These are phyloP conservation scores for Collybiopsis luxurians DNA, from an alignment of 768 basidiomycete species.

Conservation along the genomic window DNA sequence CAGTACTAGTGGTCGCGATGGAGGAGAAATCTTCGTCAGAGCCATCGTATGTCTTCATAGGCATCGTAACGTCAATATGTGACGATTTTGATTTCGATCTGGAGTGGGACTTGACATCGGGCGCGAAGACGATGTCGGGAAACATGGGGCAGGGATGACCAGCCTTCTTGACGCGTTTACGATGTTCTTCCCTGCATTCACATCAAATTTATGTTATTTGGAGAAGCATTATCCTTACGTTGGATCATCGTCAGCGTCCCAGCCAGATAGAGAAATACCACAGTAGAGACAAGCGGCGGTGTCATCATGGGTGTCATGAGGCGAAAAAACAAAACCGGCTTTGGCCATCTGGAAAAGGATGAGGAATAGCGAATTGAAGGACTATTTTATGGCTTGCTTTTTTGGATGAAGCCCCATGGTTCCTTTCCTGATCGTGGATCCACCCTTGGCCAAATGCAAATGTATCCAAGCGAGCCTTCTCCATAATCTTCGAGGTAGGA, in stretches of 20 bases:
- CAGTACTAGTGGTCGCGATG: conserved; percentile 9
- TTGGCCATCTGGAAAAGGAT: conserved; percentile 66
- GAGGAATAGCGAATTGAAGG: background rate
- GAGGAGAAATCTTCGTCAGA: conserved; percentile 25
- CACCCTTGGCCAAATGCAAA: conserved; percentile 56
- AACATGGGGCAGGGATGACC: conserved; percentile 42
- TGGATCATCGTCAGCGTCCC: conserved; percentile 88
- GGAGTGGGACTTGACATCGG: conserved; percentile 18
- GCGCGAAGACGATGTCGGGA: conserved; percentile 16
- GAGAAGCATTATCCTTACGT: conserved; percentile 49
- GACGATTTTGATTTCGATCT: conserved; percentile 23
- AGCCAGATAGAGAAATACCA: conserved; percentile 72
- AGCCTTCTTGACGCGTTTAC: conserved; percentile 56
- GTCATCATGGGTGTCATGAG: conserved; percentile 68
- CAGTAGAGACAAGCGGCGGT: conserved; percentile 87
- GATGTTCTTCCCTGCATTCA: conserved; percentile 65
- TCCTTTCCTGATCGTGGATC: conserved; percentile 63
- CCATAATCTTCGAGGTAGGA: conserved; percentile 68
- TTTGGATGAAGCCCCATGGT: conserved; percentile 68
- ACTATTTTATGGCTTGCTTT: conserved; percentile 43
- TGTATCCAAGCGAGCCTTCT: conserved; percentile 68
- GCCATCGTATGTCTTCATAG: conserved; percentile 40
- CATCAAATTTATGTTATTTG: background rate
- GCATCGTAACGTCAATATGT: conserved; percentile 32
- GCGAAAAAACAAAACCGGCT: conserved; percentile 84